These are phyloP conservation scores for Alopecurus myosuroides DNA, from an alignment of 176 grass and related monocot genomes.

Conservation along the genomic window DNA sequence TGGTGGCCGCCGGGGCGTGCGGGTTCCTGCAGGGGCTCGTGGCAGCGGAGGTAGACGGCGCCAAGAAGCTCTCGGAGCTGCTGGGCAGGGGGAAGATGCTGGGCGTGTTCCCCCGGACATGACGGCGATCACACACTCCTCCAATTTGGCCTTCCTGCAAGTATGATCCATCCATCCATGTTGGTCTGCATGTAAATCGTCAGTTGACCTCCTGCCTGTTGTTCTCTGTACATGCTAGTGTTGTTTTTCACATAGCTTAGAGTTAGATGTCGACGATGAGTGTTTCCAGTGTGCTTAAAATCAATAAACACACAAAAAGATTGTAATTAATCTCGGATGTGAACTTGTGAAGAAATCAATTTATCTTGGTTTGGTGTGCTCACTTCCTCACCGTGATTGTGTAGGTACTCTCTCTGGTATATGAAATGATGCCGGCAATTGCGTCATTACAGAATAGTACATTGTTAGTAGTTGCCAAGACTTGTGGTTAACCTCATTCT, in stretches of 20 bases:
- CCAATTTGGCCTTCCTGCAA: not conserved
- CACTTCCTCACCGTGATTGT: not conserved
- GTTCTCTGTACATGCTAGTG: not conserved
- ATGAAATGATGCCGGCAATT: not conserved
- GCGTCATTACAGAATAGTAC: not conserved
- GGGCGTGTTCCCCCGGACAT: slow-evolving; percentile 79
- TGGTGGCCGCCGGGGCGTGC: slow-evolving; percentile 73
- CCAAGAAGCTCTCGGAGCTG: slow-evolving; percentile 71
- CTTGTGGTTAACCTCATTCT: not conserved
- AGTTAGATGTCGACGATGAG: not conserved
- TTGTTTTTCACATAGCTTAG: slow-evolving; percentile 32
- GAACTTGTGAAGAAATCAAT: not conserved
- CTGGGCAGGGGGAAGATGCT: slow-evolving; percentile 73
- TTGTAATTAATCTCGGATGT: slow-evolving; percentile 13
- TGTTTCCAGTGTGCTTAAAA: not conserved
- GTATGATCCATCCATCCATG: too few species aligned
- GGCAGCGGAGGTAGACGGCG: slow-evolving; percentile 62
- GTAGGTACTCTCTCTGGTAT: not conserved
- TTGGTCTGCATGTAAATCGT: not conserved
- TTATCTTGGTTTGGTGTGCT: not conserved
- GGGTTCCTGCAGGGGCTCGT: slow-evolving; percentile 57
- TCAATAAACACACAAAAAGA: slow-evolving; percentile 10
- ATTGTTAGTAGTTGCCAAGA: not conserved
- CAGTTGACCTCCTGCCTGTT: not conserved
- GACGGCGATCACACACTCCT: not conserved